Evolutionary conservation across 1,284 basidiomycete species (phyloP), one percentile per base, ranked within the genome.

Genomic region (Cutaneotrichosporon cavernicola): DNA sequence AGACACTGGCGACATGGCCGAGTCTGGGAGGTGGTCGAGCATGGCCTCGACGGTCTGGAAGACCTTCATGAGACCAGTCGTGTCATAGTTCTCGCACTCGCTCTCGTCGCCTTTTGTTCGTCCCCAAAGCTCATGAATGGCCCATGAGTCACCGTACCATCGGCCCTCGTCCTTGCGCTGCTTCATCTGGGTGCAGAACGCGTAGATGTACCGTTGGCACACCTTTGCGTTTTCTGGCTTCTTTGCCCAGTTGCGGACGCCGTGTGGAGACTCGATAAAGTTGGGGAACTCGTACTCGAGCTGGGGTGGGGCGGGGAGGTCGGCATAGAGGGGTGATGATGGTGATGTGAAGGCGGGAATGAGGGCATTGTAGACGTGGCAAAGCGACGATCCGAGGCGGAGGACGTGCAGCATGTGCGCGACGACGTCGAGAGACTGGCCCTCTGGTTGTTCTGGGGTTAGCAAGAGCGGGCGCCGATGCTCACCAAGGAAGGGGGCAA

Each of bases 351-450:
- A 85, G 11, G 85, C 78, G 63, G 85, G 83, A 34, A 90, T 90
- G 64, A 96, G 88, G 74, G 90, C 87, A 82, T 99, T 97, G 85
- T 91, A 96, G 72, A 99, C 89, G 82, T 90, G 94, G 83, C 93
- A 96, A 68, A 99, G 89, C 43, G 95, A 90, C 38, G 92, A 89
- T 66, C 97, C 96, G 51, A 95, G 86, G 43, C 92, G 89, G 81
- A 99, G 91, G 76, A 90, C 88, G 76, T 95, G 91, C 88, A 94
- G 95, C 58, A 97, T 87, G 80, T 95, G 92, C 50, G 91, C 89
- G 72, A 99, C 96, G 38, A 80, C 76, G 56, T 80, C 77, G 75
- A 84, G 73, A 75, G 80, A 70, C 68, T 76, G 71, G 16, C 74
- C 76, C 34, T 60, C 51, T 38, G 77, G 79, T 72, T 76, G 73